A percentile compares a stretch with the other conserved stretches of the same genome.
Conservation (phyloP, 2,329 filamentous ascomycete species). For the Lachnellula willkommii region DNA sequence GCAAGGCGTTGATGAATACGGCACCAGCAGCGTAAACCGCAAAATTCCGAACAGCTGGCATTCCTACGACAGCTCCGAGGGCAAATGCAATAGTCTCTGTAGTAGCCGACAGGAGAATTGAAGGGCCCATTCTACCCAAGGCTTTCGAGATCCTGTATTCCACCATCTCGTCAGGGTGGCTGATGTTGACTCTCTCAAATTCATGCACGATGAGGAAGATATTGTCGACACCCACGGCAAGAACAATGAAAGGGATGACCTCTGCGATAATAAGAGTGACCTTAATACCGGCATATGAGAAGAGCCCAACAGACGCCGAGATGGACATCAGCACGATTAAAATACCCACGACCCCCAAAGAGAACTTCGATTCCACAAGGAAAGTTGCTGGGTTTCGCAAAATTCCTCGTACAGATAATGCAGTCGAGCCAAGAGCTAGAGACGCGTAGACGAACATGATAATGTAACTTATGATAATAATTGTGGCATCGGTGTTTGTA, state of each 20-base stretch:
- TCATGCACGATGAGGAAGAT: constrained; percentile 99
- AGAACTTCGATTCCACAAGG: constrained; percentile 93
- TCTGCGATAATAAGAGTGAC: constrained; percentile 97
- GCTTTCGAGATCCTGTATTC: constrained; percentile 81
- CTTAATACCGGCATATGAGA: constrained; percentile 86
- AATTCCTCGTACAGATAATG: constrained; percentile 69
- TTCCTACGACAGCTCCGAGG: constrained; percentile 87
- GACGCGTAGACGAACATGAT: constrained; percentile 99
- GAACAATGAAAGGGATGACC: constrained; percentile 93
- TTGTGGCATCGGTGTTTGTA: constrained; percentile 96
- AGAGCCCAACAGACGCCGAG: constrained; percentile 87
- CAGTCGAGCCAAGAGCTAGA: constrained; percentile 82
- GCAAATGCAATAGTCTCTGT: constrained; percentile 94
- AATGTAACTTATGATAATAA: constrained; percentile 91
- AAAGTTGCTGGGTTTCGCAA: constrained; percentile 76
- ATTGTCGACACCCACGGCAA: constrained; percentile 96
- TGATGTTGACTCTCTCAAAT: constrained; percentile 90
- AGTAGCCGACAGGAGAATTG: constrained; percentile 88
- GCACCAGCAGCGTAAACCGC: constrained; percentile 93
- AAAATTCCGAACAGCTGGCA: constrained; percentile 97
- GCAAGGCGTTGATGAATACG: constrained; percentile 92
- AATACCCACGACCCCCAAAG: constrained; percentile 89
- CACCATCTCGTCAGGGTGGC: constrained; percentile 81
- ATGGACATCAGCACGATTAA: constrained; percentile 97
- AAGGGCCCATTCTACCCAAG: constrained; percentile 93